phyloP scores from a whole-genome alignment of 768 basidiomycete genomes.

The Termitomyces sp. region DNA sequence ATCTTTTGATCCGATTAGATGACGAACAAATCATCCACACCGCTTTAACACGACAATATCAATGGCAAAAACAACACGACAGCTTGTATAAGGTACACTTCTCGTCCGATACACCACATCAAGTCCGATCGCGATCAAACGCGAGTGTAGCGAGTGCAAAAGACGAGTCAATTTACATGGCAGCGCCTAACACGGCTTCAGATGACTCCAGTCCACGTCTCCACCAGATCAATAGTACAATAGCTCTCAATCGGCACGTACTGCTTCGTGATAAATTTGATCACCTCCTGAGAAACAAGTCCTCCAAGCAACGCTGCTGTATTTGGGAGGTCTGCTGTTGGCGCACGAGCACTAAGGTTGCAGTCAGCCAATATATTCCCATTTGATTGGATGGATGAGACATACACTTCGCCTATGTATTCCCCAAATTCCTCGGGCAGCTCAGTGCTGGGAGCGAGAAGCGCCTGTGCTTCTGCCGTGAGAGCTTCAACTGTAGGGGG shows the following conservation, averaged over 20 bases:
- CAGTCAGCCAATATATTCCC: conserved; percentile 12
- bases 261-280: conserved; percentile 96
- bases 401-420: conserved; percentile 79
- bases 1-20: not conserved
- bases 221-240: conserved; percentile 81
- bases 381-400: conserved; percentile 15
- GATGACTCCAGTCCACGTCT: conserved; percentile 69
- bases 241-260: conserved; percentile 89
- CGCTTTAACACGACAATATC: not conserved
- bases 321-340: conserved; percentile 85
- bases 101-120: not conserved
- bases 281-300: conserved; percentile 91
- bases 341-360: conserved; percentile 64
- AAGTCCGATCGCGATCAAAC: not conserved
- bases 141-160: conserved; percentile 1
- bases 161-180: not conserved
- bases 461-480: conserved; percentile 42
- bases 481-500: conserved; percentile 50
- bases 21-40: not conserved
- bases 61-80: no score
- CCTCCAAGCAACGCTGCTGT: conserved; percentile 93
- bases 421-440: conserved; percentile 56
- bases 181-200: conserved; percentile 9
- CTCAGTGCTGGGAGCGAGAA: conserved; percentile 47
- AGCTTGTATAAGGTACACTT: not conserved